These are phyloP conservation scores for Glutinoglossum americanum DNA, from an alignment of 495 filamentous ascomycete genomes.

Conservation along the genomic window DNA sequence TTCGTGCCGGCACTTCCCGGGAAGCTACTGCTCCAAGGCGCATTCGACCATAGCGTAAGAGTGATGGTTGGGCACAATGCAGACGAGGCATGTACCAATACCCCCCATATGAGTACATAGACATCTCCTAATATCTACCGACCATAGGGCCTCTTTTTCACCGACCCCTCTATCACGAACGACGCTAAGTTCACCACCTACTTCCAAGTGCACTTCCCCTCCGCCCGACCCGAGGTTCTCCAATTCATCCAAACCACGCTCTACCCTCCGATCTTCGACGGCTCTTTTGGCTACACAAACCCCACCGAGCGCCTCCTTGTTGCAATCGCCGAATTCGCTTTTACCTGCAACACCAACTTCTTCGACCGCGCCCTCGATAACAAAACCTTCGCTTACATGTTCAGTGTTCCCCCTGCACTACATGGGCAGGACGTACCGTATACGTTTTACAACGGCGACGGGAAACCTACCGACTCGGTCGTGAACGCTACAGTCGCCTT, in stretches of 20 bases:
- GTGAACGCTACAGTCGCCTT: slow-evolving; percentile 25
- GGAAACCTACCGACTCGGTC: slow-evolving; percentile 15
- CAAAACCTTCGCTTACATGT: slow-evolving; percentile 36
- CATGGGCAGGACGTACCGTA: slow-evolving; percentile 36
- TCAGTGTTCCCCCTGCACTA: slow-evolving; percentile 33
- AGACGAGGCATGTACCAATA: slow-evolving; percentile 27
- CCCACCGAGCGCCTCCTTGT: slow-evolving; percentile 26
- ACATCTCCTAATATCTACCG: slow-evolving; percentile 21
- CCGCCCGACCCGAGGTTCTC: slow-evolving; percentile 13
- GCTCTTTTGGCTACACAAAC: slow-evolving; percentile 24
- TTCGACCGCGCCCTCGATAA: slow-evolving; percentile 34
- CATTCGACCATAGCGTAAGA: slow-evolving; percentile 30
- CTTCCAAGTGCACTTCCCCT: slow-evolving; percentile 27
- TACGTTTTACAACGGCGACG: slow-evolving; percentile 28
- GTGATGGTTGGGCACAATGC: slow-evolving; percentile 35
- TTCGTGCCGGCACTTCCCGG: slow-evolving; percentile 30
- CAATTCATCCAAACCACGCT: slow-evolving; percentile 24
- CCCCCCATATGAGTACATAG: slow-evolving; percentile 15
- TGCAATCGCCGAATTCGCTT: slow-evolving; percentile 29
- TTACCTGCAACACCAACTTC: slow-evolving; percentile 42
- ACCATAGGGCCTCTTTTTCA: slow-evolving; percentile 26
- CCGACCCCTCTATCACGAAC: slow-evolving; percentile 27
- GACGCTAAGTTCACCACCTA: slow-evolving; percentile 22
- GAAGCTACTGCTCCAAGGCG: slow-evolving; percentile 24
- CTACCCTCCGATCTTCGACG: slow-evolving; percentile 26